These are phyloP conservation scores for Globisporangium sylvaticum DNA, from an alignment of 352 stramenopile species.

Conservation along the genomic window DNA sequence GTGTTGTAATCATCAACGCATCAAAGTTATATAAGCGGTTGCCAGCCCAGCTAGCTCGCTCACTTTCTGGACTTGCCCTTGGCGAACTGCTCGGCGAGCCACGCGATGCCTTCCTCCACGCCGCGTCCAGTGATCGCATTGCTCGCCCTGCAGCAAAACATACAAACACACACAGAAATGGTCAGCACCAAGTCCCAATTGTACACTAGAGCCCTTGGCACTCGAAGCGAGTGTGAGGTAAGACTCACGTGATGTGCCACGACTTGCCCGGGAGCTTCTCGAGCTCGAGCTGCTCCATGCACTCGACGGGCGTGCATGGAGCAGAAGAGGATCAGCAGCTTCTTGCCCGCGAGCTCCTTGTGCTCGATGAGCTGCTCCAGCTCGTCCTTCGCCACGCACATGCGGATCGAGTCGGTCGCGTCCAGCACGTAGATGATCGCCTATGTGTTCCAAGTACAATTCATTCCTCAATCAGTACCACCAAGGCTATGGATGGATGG, in stretches of 20 bases:
- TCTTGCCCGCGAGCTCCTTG: not conserved
- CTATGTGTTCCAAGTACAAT: too few relatives aligned
- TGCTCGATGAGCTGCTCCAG: not conserved
- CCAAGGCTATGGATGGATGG: too few relatives aligned
- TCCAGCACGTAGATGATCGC: not conserved
- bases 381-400: not conserved
- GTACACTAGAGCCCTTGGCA: not conserved
- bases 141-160: not conserved
- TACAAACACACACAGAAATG: not conserved
- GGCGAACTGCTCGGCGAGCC: not conserved
- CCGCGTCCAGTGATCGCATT: not conserved
- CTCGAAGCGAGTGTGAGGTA: not conserved
- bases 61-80: not conserved
- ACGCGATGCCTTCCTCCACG: not conserved
- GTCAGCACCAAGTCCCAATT: not conserved
- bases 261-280: not conserved
- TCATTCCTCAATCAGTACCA: too few relatives aligned
- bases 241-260: not conserved
- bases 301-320: not conserved
- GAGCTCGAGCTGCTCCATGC: not conserved
- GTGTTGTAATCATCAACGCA: not conserved
- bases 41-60: not conserved
- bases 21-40: not conserved
- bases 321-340: not conserved
- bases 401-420: not conserved